Evolutionary conservation across 805 yeast species (phyloP).

Genomic region (Ogataea wickerhamii): DNA sequence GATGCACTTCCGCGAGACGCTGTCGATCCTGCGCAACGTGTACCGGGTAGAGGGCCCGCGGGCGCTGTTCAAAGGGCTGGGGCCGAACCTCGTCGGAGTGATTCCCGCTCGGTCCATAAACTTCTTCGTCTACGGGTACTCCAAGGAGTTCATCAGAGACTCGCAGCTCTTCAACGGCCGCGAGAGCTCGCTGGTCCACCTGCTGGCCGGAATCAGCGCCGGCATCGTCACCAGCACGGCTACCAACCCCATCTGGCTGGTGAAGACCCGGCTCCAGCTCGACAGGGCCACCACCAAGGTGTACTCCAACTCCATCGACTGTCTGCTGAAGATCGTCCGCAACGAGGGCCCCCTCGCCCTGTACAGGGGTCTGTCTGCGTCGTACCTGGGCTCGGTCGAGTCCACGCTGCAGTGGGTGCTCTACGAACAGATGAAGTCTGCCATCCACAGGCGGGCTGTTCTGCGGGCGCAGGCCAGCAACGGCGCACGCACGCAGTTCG

Average conservation of each 20-base stretch:
- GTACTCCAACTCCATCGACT: slow-evolving; percentile 84
- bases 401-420: slow-evolving; percentile 94
- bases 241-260: slow-evolving; percentile 96
- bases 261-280: slow-evolving; percentile 89
- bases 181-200: slow-evolving; percentile 82
- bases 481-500: slow-evolving; percentile 45
- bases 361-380: slow-evolving; percentile 89
- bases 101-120: slow-evolving; percentile 97
- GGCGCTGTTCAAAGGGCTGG: slow-evolving; percentile 90
- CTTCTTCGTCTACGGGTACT: slow-evolving; percentile 94
- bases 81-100: slow-evolving; percentile 95
- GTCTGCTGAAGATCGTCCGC: slow-evolving; percentile 62
- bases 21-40: slow-evolving; percentile 63
- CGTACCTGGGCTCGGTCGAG: slow-evolving; percentile 90
- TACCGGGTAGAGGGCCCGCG: slow-evolving; percentile 75
- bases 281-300: slow-evolving; percentile 64
- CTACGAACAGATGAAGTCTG: slow-evolving; percentile 86
- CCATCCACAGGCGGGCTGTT: slow-evolving; percentile 53
- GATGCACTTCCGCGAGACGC: slow-evolving; percentile 81
- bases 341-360: slow-evolving; percentile 79
- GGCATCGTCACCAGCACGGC: slow-evolving; percentile 94
- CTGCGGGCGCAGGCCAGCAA: slow-evolving; percentile 25
- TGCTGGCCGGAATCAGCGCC: slow-evolving; percentile 83
- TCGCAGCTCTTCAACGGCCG: slow-evolving; percentile 61
- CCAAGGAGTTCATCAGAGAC: slow-evolving; percentile 69